Evolutionary conservation across 2,329 filamentous ascomycete genomes (phyloP).

Genomic region (Ceratocystis papillata): DNA sequence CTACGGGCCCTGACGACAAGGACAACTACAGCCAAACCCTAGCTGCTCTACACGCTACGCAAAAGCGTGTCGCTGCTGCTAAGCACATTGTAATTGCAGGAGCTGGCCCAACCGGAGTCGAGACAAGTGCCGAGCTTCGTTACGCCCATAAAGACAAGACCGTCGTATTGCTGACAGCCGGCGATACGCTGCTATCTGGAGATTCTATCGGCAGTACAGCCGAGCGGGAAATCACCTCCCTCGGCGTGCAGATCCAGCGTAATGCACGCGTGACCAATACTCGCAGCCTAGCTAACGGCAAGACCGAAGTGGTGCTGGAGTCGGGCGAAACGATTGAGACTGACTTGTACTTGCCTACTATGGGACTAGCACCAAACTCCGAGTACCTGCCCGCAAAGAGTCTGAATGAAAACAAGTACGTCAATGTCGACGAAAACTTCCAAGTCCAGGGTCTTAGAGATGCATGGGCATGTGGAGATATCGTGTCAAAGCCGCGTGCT

Average conservation of each 20-base stretch:
- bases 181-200: conserved; percentile 36
- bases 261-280: conserved; percentile 35
- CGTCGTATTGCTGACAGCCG: conserved; percentile 39
- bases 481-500: conserved; percentile 42
- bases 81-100: conserved; percentile 47
- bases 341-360: conserved; percentile 48
- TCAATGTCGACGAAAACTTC: conserved; percentile 42
- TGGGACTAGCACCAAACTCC: conserved; percentile 46
- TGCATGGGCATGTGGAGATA: conserved; percentile 46
- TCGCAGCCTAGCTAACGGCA: conserved; percentile 34
- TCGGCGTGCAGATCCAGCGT: conserved; percentile 41
- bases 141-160: conserved; percentile 42
- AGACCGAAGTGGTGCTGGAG: conserved; percentile 40
- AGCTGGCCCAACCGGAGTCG: conserved; percentile 46
- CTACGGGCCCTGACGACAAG: conserved; percentile 23
- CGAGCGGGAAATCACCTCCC: conserved; percentile 40
- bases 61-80: conserved; percentile 37
- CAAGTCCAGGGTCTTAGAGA: conserved; percentile 37
- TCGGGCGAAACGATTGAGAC: conserved; percentile 40
- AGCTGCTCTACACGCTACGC: conserved; percentile 34
- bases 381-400: conserved; percentile 40
- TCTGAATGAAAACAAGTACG: conserved; percentile 37
- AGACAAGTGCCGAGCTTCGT: conserved; percentile 45
- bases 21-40: conserved; percentile 37
- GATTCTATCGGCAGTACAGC: conserved; percentile 37